Percentiles rank a stretch among this genome's conserved stretches.
phyloP scores from a whole-genome alignment of 257 asterid species.

The Forsythia suspensa region DNA sequence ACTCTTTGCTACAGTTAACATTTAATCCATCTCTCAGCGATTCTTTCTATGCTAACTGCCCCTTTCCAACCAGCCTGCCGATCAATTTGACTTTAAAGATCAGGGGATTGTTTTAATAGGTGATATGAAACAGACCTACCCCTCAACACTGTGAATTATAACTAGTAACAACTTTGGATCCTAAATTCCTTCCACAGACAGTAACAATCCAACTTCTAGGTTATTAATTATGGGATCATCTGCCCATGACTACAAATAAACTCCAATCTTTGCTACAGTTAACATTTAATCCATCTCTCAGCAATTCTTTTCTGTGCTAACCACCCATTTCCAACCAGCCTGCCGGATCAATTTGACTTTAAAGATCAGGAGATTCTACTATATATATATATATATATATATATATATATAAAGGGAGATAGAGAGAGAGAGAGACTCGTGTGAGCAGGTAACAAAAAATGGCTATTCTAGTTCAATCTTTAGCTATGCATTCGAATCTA shows the following conservation, averaged over 20 bases:
- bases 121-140: not conserved
- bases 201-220: not conserved
- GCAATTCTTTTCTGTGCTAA: too few species aligned
- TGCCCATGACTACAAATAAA: not conserved
- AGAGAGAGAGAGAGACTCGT: too few species aligned
- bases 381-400: too few species aligned
- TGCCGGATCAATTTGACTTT: not conserved
- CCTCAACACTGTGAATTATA: not conserved
- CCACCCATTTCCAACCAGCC: not conserved
- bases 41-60: too few species aligned
- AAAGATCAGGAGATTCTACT: not conserved
- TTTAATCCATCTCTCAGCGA: too few species aligned
- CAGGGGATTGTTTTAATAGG: not conserved
- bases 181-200: not conserved
- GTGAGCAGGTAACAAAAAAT: not conserved
- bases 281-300: too few species aligned
- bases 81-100: too few species aligned
- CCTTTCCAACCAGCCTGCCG: too few species aligned
- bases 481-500: not conserved
- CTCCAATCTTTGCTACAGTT: not conserved
- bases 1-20: not conserved
- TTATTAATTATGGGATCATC: conserved; percentile 7
- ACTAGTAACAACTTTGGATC: not conserved
- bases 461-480: not conserved
- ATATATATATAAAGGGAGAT: too few species aligned